Evolutionary conservation across 2,329 filamentous ascomycete genomes (phyloP).

Genomic region (Stachybotrys elegans): DNA sequence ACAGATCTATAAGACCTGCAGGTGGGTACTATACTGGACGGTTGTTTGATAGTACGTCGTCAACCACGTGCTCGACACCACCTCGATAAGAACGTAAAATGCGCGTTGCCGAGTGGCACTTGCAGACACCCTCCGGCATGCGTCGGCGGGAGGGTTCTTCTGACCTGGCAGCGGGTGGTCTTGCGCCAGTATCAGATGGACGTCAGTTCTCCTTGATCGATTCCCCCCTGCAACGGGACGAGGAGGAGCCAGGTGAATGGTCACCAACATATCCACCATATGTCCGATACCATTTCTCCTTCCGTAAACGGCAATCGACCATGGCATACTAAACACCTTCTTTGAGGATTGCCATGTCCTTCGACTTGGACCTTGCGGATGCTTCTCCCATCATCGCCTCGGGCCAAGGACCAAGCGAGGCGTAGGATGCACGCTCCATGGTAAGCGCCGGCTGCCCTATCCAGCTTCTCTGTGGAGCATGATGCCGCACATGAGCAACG

Average conservation of each 20-base stretch:
- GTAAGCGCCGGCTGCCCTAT: not conserved
- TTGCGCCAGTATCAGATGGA: not conserved
- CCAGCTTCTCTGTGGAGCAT: not conserved
- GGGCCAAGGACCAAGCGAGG: not conserved
- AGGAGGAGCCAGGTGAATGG: not conserved
- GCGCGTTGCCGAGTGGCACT: too few species aligned
- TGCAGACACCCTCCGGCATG: too few species aligned
- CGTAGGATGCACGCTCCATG: not conserved
- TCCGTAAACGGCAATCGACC: not conserved
- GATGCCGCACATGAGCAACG: slow-evolving; percentile 6
- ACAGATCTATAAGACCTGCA: too few species aligned
- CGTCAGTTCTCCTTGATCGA: not conserved
- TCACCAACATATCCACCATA: not conserved
- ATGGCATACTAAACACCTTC: too few species aligned
- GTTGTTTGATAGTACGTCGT: too few species aligned
- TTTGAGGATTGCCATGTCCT: too few species aligned
- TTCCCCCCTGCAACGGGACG: not conserved
- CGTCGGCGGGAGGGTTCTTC: not conserved
- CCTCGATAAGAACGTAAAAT: too few species aligned
- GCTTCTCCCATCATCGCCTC: not conserved
- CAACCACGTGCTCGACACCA: too few species aligned
- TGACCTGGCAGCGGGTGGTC: not conserved
- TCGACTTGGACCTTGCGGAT: not conserved
- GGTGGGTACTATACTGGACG: too few species aligned
- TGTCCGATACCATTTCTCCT: not conserved